A percentile compares a stretch with the other conserved stretches of the same genome.
phyloP scores from a whole-genome alignment of 352 stramenopile species.

The Pythium sp. region DNA sequence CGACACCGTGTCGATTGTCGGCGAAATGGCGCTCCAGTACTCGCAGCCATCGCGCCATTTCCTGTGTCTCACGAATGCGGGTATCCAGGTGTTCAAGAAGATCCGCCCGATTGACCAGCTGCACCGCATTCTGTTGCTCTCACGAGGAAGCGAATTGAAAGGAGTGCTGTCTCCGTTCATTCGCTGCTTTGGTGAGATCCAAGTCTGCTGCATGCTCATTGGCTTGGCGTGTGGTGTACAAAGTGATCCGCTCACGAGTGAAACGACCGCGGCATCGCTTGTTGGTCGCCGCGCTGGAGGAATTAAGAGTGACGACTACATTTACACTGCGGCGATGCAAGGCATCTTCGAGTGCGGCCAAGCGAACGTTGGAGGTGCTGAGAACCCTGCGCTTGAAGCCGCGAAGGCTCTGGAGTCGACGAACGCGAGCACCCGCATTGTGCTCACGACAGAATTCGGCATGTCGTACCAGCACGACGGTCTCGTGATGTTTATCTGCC shows the following conservation, averaged over 20 bases:
- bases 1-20: slow-evolving; percentile 41
- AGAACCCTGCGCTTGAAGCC: slow-evolving; percentile 34
- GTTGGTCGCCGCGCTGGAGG: slow-evolving; percentile 36
- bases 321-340: slow-evolving; percentile 74
- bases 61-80: slow-evolving; percentile 78
- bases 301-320: slow-evolving; percentile 78
- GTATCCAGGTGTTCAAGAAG: slow-evolving; percentile 90
- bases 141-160: slow-evolving; percentile 69
- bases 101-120: slow-evolving; percentile 87
- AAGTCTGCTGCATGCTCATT: slow-evolving; percentile 89
- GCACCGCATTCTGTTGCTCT: slow-evolving; percentile 65
- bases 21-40: slow-evolving; percentile 85
- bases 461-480: slow-evolving; percentile 88
- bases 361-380: slow-evolving; percentile 20
- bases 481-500: slow-evolving; percentile 73
- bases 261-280: slow-evolving; percentile 51
- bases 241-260: slow-evolving; percentile 65
- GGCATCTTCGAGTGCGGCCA: slow-evolving; percentile 84
- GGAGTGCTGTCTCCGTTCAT: slow-evolving; percentile 68
- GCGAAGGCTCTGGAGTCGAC: slow-evolving; percentile 23
- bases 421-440: slow-evolving; percentile 59
- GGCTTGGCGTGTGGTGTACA: slow-evolving; percentile 81
- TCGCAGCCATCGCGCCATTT: slow-evolving; percentile 80
- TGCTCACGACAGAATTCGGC: slow-evolving; percentile 82
- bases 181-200: slow-evolving; percentile 78